These are phyloP conservation scores for Phytopythium cucurbitacearum DNA, from an alignment of 352 stramenopile species.

Conservation along the genomic window DNA sequence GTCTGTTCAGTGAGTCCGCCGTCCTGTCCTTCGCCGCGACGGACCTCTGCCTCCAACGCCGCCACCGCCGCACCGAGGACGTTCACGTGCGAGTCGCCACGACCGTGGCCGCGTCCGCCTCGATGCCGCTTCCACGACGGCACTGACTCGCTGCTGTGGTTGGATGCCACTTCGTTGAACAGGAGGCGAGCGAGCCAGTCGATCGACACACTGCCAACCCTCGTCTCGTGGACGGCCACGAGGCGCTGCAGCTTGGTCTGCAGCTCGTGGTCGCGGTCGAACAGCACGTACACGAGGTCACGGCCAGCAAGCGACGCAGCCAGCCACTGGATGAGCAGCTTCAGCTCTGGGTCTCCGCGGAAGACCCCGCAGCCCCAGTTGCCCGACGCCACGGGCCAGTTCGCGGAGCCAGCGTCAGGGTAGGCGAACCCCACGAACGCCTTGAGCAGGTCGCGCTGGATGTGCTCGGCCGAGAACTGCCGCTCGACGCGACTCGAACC, in stretches of 20 bases:
- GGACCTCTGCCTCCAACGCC: background rate
- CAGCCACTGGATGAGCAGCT: slow-evolving; percentile 82
- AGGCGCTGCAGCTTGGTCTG: slow-evolving; percentile 34
- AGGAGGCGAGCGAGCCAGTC: slow-evolving; percentile 27
- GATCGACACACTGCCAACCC: background rate
- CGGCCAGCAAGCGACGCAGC: slow-evolving; percentile 49
- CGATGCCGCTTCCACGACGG: background rate
- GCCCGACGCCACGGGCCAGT: slow-evolving; percentile 61
- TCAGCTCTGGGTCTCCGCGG: slow-evolving; percentile 62
- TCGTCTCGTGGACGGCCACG: slow-evolving; percentile 9
- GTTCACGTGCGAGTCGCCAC: background rate
- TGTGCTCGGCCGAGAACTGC: slow-evolving; percentile 42
- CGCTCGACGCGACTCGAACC: slow-evolving; percentile 19
- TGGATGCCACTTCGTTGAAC: slow-evolving; percentile 2
- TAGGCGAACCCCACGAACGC: slow-evolving; percentile 61
- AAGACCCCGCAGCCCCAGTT: slow-evolving; percentile 87
- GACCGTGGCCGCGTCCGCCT: background rate
- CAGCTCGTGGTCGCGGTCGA: slow-evolving; percentile 38
- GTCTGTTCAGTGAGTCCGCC: too few species aligned
- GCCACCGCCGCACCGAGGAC: background rate
- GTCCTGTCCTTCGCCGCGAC: too few species aligned
- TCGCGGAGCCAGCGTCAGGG: slow-evolving; percentile 8
- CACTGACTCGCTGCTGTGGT: background rate
- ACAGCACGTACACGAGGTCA: slow-evolving; percentile 57
- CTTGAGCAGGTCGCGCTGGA: slow-evolving; percentile 69